A percentile compares a stretch with the other conserved stretches of the same genome.
phyloP scores from a whole-genome alignment of 2,329 filamentous ascomycete species.

The Penicillium janthinellum region DNA sequence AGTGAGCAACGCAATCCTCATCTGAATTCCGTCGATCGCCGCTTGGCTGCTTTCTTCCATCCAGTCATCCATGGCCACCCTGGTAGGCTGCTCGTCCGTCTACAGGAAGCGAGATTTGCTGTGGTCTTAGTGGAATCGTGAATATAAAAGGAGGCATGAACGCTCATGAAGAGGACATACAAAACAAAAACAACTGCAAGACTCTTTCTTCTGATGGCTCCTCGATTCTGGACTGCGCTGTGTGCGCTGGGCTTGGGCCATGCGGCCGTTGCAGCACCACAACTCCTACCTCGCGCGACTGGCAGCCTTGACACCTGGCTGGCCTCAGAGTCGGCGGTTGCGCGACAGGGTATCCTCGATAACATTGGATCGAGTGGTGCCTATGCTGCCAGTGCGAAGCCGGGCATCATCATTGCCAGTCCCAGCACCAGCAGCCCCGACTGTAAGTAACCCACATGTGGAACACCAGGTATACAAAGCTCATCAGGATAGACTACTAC shows the following conservation, averaged over 20 bases:
- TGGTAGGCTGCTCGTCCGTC: neutral
- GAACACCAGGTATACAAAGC: neutral
- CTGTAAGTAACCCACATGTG: constrained; percentile 43
- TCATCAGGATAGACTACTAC: constrained; percentile 63
- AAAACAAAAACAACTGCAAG: neutral
- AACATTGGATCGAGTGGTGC: constrained; percentile 58
- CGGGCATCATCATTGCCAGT: constrained; percentile 58
- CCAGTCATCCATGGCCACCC: neutral
- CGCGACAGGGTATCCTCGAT: constrained; percentile 55
- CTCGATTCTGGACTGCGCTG: constrained; percentile 23
- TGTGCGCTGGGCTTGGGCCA: constrained; percentile 25
- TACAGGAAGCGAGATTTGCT: neutral
- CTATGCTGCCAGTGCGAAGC: constrained; percentile 49
- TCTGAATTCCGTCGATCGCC: constrained; percentile 6
- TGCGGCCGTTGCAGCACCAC: constrained; percentile 20
- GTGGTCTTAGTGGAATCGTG: neutral
- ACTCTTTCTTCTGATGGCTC: constrained; percentile 15
- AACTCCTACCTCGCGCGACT: constrained; percentile 22
- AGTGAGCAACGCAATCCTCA: neutral
- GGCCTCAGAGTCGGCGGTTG: constrained; percentile 48
- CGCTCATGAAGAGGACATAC: neutral
- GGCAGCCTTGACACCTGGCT: constrained; percentile 28
- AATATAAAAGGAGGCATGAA: constrained; percentile 15
- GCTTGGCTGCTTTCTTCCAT: constrained; percentile 4
- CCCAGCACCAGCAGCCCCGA: constrained; percentile 57